Base-by-base conservation (phyloP, 2,329 filamentous ascomycete species). In the Microsporum audouinii region DNA sequence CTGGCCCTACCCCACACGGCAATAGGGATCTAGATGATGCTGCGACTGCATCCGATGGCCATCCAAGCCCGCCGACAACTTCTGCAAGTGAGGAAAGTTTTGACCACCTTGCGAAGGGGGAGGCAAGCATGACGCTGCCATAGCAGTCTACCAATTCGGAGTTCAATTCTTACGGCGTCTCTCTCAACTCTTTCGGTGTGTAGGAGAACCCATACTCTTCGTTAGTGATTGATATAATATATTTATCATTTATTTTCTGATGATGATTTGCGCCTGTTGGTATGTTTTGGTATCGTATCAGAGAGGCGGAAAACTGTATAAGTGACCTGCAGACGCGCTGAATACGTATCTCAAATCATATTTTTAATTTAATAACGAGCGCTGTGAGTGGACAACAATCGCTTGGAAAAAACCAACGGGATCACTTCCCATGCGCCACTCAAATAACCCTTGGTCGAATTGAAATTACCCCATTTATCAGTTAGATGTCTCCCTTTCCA, bases 31-130 rank as follows among this genome's bases (percentile, higher is more conserved):
- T 58, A 39, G 61, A 67, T 36, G 61, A 65, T n/a, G 36, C 5
- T 58, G 27, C 27, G 36, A 45, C 23, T 41, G 27, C 60, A 57
- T 29, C 39, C 55, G 39, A 27, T 45, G 60, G 57, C 23, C 67
- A 66, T 45, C 69, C 71, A 23, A 76, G 72, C 66, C 70, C 72
- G 43, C 71, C 70, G 7, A 71, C 67, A 56, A 77, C 76, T 56
- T 71, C 70, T 29, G 72, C 74, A 17, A 79, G 77, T 61, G 75
- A 78, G 64, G 77, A 78, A 64, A 78, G 77, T 65, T 79, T 78
- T 68, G 76, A 78, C 69, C 67, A 77, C 63, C 67, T 78, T 59
- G 72, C 73, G 3, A 70, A 70, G 58, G 75, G 75, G 3, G 76
- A 78, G 68, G 76, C 76, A 56, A 78, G 76, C 63, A 70, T 77